Evolutionary conservation across 441 rosid genomes (phyloP), one percentile per base, ranked within the genome.

Genomic region (Eutrema salsugineum): DNA sequence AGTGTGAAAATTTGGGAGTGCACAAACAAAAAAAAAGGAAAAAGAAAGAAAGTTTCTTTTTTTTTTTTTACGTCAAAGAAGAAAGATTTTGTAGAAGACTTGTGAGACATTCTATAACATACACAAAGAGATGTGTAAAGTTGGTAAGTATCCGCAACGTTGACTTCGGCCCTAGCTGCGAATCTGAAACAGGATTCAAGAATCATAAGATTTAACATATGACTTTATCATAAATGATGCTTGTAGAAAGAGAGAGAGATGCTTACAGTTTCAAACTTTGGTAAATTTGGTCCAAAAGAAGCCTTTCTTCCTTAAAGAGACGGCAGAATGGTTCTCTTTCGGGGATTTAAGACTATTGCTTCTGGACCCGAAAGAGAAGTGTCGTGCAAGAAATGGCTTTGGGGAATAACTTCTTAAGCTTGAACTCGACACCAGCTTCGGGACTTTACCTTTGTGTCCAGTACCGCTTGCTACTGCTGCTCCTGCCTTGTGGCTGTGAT

Each of bases 251-350:
- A 8, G 60, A 9, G 33, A 49, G 32, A 49, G 11, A 55, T 36
- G 71, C 63, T 42, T 68, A 66, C 49, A 66, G 36, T 77, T 66
- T 91, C 85, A 91, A 6, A 64, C 80, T 80, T 81, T 89, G 81
- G 82, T 71, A 35, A 91, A 86, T 75, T 86, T 89, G 46, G 89
- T 71, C 96, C 94, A 93, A 82, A 91, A 93, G 71, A 89, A 82
- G 16, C 96, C 96, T 59, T 81, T 89, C 85, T 79, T 91, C 76
- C 77, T 69, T 3, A 48, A 46, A 49, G 70, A 65, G 35, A 5
- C 55, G 14, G 73, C 50, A 5, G 83, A 20, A 42, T 78, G 81
- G 72, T 66, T 81, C 69, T 85, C 96, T 43, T 82, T 46, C 6
- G 77, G 46, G 51, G 90, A 69, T 76, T 79, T 82, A n/a, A 15